A percentile compares a stretch with the other conserved stretches of the same genome.
Conservation (phyloP, 139 green algal genomes). For the Chlorella vulgaris region DNA sequence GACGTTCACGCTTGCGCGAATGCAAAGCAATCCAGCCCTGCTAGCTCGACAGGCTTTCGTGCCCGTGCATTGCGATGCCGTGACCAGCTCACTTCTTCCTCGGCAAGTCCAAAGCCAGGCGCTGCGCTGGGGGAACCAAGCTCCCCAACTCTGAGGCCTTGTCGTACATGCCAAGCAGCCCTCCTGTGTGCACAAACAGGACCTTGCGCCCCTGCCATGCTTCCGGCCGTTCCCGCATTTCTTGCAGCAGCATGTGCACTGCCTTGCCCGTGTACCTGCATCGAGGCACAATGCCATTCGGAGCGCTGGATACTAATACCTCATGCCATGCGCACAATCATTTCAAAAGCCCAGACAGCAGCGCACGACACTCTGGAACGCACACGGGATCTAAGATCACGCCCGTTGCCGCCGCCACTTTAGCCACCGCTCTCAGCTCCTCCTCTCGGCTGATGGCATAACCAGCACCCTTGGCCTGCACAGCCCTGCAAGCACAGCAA, state of each 20-base stretch:
- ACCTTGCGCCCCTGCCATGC: slow-evolving; percentile 75
- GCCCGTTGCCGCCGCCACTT: slow-evolving; percentile 71
- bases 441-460: slow-evolving; percentile 89
- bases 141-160: slow-evolving; percentile 55
- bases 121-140: neutral
- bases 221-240: slow-evolving; percentile 69
- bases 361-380: neutral
- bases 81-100: too few relatives aligned
- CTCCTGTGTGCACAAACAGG: slow-evolving; percentile 92
- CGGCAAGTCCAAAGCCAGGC: too few relatives aligned
- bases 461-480: slow-evolving; percentile 82
- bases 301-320: too few relatives aligned
- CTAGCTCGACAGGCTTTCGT: too few relatives aligned
- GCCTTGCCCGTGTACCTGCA: slow-evolving; percentile 89
- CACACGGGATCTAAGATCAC: slow-evolving; percentile 86
- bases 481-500: slow-evolving; percentile 9
- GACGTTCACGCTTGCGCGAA: too few relatives aligned
- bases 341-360: too few relatives aligned
- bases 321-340: too few relatives aligned
- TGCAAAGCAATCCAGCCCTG: too few relatives aligned
- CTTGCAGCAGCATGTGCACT: slow-evolving; percentile 66
- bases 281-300: neutral
- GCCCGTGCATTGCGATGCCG: too few relatives aligned
- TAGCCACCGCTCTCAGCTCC: slow-evolving; percentile 78
- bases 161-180: slow-evolving; percentile 93